Evolutionary conservation across 2,329 filamentous ascomycete species (phyloP), one percentile per base, ranked within the genome.

Genomic region (Aspergillus viridinutans): DNA sequence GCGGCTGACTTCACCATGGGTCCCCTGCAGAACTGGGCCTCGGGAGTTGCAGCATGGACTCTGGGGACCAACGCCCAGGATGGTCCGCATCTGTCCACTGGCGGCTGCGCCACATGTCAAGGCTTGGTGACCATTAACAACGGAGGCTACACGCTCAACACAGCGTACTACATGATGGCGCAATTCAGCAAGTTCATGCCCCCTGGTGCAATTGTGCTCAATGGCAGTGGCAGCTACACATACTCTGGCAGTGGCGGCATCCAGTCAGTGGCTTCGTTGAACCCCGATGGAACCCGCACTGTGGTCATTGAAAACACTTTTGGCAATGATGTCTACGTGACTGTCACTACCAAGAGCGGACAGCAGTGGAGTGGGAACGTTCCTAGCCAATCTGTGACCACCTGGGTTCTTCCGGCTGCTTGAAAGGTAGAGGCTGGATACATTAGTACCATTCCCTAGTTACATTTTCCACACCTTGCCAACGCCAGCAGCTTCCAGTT

Each of bases 131-230:
- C 66, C 23, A 57, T 69, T 32, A 65, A 67, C 7, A 64, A 72
- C 10, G 72, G 70, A 23, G 75, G 72, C 2, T 83, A 83, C 67
- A 70, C 68, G 3, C 75, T 77, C 58, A 76, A 75, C 26, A 72
- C 79, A 6, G 79, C 81, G 58, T 83, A 82, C 68, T 83, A 83
- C 65, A 80, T 81, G 74, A 71, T 83, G 58, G 80, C 78, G 1
- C 81, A 83, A 66, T 81, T 80, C 65, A 77, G 74, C 65, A 75
- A 71, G 58, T 81, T 77, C 64, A 80, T 82, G 56, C 75, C 77
- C 21, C 71, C 72, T 40, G 78, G 78, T 47, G 78, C 78, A 0
- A 72, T 69, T 3, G 72, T 80, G 20, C 66, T 81, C 4, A 66
- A 60, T 57, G 77, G 77, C 10, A 74, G 67, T 0, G 79, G 80